phyloP scores from a whole-genome alignment of 257 asterid species.

The Przewalskia tangutica region DNA sequence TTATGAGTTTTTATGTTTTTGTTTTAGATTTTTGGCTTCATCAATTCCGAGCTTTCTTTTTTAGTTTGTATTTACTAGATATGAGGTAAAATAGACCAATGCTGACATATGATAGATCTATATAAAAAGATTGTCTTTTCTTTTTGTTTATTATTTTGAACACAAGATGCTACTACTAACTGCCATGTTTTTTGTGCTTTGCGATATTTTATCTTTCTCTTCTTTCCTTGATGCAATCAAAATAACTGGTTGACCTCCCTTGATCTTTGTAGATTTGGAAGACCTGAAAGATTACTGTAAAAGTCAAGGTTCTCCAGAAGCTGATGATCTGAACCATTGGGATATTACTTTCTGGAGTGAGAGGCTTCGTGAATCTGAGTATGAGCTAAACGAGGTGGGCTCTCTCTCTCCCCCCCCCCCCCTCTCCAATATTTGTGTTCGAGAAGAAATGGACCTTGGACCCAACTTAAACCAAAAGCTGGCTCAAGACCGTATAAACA shows the following conservation, averaged over 20 bases:
- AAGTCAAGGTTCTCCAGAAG: conserved; percentile 80
- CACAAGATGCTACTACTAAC: not conserved
- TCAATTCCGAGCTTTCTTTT: not conserved
- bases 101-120: not conserved
- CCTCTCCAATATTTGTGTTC: not conserved
- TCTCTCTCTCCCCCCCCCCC: not conserved
- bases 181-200: not conserved
- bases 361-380: conserved; percentile 89
- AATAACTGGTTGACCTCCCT: not conserved
- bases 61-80: not conserved
- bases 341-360: conserved; percentile 88
- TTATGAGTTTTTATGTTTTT: not conserved
- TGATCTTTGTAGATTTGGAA: conserved; percentile 54
- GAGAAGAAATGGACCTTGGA: not conserved
- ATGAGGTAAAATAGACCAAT: not conserved
- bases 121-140: not conserved
- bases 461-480: not conserved
- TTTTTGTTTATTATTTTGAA: not conserved
- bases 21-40: not conserved
- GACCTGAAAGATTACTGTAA: conserved; percentile 67
- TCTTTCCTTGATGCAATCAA: conserved; percentile 6
- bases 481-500: not conserved
- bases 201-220: not conserved
- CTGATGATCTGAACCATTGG: conserved; percentile 76
- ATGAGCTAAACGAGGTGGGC: conserved; percentile 82